Percentiles rank a stretch among this genome's conserved stretches.
These are phyloP conservation scores for Angomonas ambiguus DNA, from an alignment of 208 protist genomes.

Conservation along the genomic window DNA sequence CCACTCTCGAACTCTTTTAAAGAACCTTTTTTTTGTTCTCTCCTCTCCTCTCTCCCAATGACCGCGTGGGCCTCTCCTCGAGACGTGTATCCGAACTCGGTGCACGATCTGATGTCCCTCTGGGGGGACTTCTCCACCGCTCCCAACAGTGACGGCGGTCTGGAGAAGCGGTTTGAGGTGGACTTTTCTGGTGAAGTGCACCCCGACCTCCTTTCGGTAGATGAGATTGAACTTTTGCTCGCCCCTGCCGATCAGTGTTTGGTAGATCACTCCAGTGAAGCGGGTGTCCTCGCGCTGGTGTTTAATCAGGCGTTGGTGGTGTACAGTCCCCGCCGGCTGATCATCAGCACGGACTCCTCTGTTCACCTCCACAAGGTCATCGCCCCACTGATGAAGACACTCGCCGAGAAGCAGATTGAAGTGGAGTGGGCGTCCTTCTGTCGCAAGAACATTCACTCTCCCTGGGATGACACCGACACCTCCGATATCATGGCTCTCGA, in stretches of 20 bases:
- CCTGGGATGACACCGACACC: constrained; percentile 55
- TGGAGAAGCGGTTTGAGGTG: constrained; percentile 85
- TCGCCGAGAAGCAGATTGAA: constrained; percentile 21
- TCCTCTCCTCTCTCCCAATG: neutral
- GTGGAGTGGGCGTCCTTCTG: constrained; percentile 83
- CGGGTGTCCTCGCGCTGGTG: constrained; percentile 31
- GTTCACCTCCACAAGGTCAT: constrained; percentile 71
- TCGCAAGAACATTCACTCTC: constrained; percentile 74
- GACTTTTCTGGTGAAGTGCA: constrained; percentile 45
- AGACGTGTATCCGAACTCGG: constrained; percentile 40
- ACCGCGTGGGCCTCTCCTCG: constrained; percentile 7
- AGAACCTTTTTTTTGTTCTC: constrained; percentile 7
- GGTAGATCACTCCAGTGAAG: constrained; percentile 17
- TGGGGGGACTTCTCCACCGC: constrained; percentile 78
- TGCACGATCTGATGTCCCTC: constrained; percentile 79
- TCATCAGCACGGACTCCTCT: constrained; percentile 41
- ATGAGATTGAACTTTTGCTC: constrained; percentile 38
- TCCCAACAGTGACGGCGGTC: constrained; percentile 42
- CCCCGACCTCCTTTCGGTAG: constrained; percentile 20
- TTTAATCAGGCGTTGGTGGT: constrained; percentile 49
- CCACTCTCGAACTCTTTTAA: neutral
- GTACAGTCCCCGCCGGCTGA: constrained; percentile 36
- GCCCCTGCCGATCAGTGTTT: constrained; percentile 34
- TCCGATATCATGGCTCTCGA: constrained; percentile 85
- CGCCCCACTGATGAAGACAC: constrained; percentile 32